phyloP scores from a whole-genome alignment of 441 rosid genomes.

The Pelargonium citronellum region DNA sequence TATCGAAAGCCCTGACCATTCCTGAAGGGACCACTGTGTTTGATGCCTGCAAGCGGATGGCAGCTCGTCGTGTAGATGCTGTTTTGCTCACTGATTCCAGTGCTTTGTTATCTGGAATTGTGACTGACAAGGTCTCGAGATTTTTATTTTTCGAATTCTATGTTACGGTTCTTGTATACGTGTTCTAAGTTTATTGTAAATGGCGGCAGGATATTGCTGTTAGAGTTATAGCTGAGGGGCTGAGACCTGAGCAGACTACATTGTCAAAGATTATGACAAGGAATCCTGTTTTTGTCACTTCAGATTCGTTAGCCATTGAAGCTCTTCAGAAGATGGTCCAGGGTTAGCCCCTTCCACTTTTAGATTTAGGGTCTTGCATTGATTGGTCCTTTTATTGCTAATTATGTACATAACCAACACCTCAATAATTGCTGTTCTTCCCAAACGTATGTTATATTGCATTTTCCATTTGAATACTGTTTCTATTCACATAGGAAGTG shows the following conservation, averaged over 20 bases:
- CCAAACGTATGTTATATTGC: too few species aligned
- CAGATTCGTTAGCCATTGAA: conserved; percentile 93
- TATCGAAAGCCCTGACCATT: conserved; percentile 85
- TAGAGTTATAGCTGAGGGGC: conserved; percentile 71
- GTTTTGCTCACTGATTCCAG: conserved; percentile 85
- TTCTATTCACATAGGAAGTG: too few species aligned
- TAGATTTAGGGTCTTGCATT: too few species aligned
- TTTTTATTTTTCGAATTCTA: not conserved
- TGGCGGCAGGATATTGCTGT: conserved; percentile 64
- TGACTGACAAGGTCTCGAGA: conserved; percentile 71
- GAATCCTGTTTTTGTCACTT: conserved; percentile 86
- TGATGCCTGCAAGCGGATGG: conserved; percentile 94
- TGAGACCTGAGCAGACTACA: conserved; percentile 74
- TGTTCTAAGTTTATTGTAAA: not conserved
- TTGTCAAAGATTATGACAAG: conserved; percentile 92
- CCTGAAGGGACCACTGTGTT: conserved; percentile 74
- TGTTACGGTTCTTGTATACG: not conserved
- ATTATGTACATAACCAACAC: too few species aligned
- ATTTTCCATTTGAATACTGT: too few species aligned
- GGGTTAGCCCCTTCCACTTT: conserved; percentile 41
- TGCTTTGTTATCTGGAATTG: conserved; percentile 93
- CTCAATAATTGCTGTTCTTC: too few species aligned
- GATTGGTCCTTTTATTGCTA: too few species aligned
- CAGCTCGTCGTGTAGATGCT: conserved; percentile 91
- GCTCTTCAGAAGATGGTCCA: conserved; percentile 97